Evolutionary conservation across 73 alveolate genomes (phyloP).

Genomic region (Diophrys appendiculata): DNA sequence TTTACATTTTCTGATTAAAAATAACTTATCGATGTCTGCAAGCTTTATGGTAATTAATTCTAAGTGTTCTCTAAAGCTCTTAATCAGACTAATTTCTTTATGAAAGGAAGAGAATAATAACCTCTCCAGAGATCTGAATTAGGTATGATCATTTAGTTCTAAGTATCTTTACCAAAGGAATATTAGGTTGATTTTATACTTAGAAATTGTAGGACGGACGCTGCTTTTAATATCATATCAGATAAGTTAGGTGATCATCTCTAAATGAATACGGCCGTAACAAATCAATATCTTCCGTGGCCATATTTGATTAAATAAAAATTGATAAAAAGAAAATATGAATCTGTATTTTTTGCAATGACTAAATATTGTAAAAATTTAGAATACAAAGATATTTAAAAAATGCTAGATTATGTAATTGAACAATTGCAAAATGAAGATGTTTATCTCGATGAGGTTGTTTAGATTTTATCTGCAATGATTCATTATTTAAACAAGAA

Average conservation of each 20-base stretch:
- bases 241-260: not conserved
- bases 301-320: not conserved
- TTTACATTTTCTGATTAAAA: not conserved
- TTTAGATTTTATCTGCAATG: not conserved
- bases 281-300: not conserved
- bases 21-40: not conserved
- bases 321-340: not conserved
- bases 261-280: not conserved
- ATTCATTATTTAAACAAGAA: too few relatives aligned
- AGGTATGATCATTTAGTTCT: not conserved
- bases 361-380: not conserved
- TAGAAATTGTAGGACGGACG: not conserved
- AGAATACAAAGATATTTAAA: not conserved
- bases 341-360: not conserved
- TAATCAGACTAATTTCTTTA: not conserved
- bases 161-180: not conserved
- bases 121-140: not conserved
- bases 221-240: not conserved
- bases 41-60: not conserved
- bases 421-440: not conserved
- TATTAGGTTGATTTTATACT: not conserved
- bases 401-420: not conserved
- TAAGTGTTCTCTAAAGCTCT: not conserved
- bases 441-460: not conserved
- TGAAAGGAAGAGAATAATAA: not conserved